Evolutionary conservation across 495 filamentous ascomycete genomes (phyloP), one percentile per base, ranked within the genome.

Genomic region (Podospora conica): DNA sequence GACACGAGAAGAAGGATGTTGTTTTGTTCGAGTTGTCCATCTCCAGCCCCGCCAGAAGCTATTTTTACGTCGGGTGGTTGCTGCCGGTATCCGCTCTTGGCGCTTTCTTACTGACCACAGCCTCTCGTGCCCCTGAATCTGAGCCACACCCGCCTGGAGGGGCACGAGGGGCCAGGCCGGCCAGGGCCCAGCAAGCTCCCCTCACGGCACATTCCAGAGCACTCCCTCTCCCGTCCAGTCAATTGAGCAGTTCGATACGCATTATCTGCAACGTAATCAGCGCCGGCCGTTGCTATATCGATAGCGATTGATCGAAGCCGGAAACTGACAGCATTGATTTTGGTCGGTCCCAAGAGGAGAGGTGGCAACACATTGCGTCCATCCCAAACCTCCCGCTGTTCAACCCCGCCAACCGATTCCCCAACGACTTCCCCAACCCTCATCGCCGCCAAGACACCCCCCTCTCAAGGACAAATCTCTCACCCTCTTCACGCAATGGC

Each of bases 401-500:
- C 40, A 48, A 48, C 40, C 40, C 40, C 40, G 15, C 40, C 40
- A 48, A 48, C 40, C 15, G 15, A 48, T 48, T 48, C 40, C 40
- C 40, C 40, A 48, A 8, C 40, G 5, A 48, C 40, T 48, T 48
- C 40, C 40, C 40, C 40, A 48, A 48, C 40, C 40, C 3, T 48
- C 18, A 18, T 7, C 33, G 33, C n/a, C 40, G 40, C 40, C 40
- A n/a, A 48, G 33, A 15, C 12, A 18, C 33, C 33, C 33, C 33
- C 33, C 33, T 40, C 12, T 40, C 33, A 40, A 9, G 33, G 33
- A 40, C 6, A 48, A 48, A 48, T 48, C 40, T 48, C 40, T n/a
- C 40, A 48, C 1, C 40, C 3, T 25, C 18, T 11, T 63, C 11
- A 4, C 66, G 67, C 74, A 67, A 82, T 80, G 77, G 72, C 77